phyloP scores from a whole-genome alignment of 805 yeast species.

The Kregervanrija fluxuum region DNA sequence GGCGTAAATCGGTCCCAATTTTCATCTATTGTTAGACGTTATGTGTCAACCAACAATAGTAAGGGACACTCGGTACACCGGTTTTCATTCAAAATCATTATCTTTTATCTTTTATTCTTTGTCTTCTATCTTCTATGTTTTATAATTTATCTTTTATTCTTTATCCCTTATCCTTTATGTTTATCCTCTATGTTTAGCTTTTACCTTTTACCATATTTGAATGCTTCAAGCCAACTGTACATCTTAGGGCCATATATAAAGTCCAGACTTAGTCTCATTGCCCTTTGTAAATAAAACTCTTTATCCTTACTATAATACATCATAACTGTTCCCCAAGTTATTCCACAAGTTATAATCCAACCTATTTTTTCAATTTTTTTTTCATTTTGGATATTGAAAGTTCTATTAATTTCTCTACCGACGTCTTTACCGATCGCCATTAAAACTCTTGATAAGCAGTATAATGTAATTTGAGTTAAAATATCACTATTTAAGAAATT shows the following conservation, averaged over 20 bases:
- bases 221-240: slow-evolving; percentile 24
- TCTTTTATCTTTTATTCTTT: too few species aligned
- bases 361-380: slow-evolving; percentile 25
- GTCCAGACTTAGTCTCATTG: slow-evolving; percentile 62
- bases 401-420: background rate
- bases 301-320: slow-evolving; percentile 58
- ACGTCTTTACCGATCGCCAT: slow-evolving; percentile 51
- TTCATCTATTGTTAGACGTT: too few species aligned
- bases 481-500: slow-evolving; percentile 28
- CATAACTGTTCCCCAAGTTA: slow-evolving; percentile 73
- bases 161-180: too few species aligned
- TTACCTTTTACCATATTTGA: slow-evolving; percentile 16
- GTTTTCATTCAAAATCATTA: too few species aligned
- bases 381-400: background rate
- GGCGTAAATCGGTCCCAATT: too few species aligned
- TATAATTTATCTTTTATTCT: too few species aligned
- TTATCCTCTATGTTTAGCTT: too few species aligned
- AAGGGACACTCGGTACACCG: too few species aligned
- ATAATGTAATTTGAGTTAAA: slow-evolving; percentile 68
- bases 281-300: slow-evolving; percentile 47
- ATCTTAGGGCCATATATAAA: slow-evolving; percentile 60
- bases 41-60: too few species aligned
- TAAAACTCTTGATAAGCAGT: slow-evolving; percentile 62
- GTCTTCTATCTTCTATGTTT: too few species aligned
- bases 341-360: slow-evolving; percentile 57